These are phyloP conservation scores for Grigorovia transvaalensis DNA, from an alignment of 805 yeast genomes.

Conservation along the genomic window DNA sequence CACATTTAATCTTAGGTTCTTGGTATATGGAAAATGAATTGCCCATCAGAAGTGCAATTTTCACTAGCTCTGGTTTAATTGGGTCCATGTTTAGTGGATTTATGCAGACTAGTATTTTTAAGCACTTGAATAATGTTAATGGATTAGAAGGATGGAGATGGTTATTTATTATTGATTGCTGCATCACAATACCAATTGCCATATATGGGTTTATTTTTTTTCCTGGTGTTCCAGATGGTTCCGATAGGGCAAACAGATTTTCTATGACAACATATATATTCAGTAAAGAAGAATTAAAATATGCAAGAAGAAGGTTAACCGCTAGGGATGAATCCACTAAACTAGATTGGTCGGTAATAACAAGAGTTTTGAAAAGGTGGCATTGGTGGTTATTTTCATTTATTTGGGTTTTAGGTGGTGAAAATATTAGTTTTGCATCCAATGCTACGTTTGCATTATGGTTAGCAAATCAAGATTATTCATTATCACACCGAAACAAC, in stretches of 20 bases:
- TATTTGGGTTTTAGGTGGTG: conserved; percentile 44
- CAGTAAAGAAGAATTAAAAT: conserved; percentile 31
- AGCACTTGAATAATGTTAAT: conserved; percentile 34
- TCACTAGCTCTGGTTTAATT: conserved; percentile 43
- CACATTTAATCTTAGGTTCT: conserved; percentile 43
- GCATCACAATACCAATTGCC: conserved; percentile 48
- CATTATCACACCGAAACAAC: conserved; percentile 38
- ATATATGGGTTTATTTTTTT: conserved; percentile 46
- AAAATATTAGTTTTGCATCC: conserved; percentile 36
- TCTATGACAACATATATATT: conserved; percentile 30
- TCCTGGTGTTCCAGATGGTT: conserved; percentile 47
- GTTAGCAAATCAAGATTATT: conserved; percentile 33
- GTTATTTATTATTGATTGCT: conserved; percentile 55
- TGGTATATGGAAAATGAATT: conserved; percentile 44
- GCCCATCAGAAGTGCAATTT: conserved; percentile 42
- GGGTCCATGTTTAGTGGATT: conserved; percentile 47
- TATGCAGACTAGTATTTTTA: conserved; percentile 47
- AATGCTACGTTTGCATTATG: conserved; percentile 41
- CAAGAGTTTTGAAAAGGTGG: conserved; percentile 42
- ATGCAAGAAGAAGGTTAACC: conserved; percentile 36
- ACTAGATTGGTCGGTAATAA: conserved; percentile 32
- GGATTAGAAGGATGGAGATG: conserved; percentile 58
- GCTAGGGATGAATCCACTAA: conserved; percentile 30
- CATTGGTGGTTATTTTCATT: conserved; percentile 46
- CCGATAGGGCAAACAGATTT: conserved; percentile 10